Conservation (phyloP, 345 rosid species). For the Eucalyptus polyanthemos region DNA sequence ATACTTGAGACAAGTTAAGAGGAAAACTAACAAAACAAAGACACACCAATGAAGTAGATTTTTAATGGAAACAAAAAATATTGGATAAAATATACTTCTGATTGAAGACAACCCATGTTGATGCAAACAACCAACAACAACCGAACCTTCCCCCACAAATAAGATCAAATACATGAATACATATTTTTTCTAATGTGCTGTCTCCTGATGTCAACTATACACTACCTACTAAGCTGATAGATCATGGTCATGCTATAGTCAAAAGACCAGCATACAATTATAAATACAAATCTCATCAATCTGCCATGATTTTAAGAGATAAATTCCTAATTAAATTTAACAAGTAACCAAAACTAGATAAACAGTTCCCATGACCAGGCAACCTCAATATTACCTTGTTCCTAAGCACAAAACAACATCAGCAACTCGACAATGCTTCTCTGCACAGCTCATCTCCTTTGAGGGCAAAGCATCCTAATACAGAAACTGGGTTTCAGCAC, state of each 20-base stretch:
- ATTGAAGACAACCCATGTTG: neutral
- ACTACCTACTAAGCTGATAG: neutral
- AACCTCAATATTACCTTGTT: constrained; percentile 47
- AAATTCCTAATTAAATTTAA: neutral
- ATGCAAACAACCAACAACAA: neutral
- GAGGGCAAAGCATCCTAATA: constrained; percentile 80
- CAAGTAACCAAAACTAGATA: neutral
- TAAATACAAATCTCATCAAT: neutral
- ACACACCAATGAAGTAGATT: neutral
- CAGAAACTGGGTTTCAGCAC: neutral
- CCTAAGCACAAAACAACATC: constrained; percentile 93
- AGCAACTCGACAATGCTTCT: constrained; percentile 81
- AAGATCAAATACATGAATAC: neutral
- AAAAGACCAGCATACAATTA: neutral
- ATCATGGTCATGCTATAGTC: neutral
- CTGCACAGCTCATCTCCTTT: constrained; percentile 80
- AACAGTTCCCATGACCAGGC: neutral
- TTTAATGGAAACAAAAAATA: neutral
- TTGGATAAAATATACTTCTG: neutral
- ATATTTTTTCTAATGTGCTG: neutral
- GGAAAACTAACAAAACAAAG: neutral
- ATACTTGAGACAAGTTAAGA: neutral
- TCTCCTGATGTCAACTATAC: neutral
- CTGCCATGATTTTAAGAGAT: neutral
- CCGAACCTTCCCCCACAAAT: neutral